These are phyloP conservation scores for Cicer yamashitae DNA, from an alignment of 306 rosid species.

Conservation along the genomic window DNA sequence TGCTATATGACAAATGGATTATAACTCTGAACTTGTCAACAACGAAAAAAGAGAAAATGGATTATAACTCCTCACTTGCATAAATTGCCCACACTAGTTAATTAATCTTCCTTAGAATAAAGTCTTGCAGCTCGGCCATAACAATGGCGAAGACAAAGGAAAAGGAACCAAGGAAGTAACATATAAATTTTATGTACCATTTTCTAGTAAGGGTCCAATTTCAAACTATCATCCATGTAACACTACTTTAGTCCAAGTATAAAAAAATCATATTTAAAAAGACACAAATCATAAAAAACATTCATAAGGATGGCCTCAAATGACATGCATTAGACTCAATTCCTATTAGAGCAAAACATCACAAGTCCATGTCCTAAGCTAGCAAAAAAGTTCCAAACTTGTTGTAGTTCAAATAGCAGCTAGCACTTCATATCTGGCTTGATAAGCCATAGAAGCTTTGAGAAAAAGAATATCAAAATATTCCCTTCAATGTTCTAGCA, in stretches of 20 bases:
- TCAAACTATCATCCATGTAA: neutral
- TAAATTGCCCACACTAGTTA: neutral
- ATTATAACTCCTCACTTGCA: neutral
- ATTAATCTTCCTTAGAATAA: neutral
- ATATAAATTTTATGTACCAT: too few relatives aligned
- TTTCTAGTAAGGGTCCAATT: too few relatives aligned
- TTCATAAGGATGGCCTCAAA: neutral
- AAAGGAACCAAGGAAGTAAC: neutral
- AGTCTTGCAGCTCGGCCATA: neutral
- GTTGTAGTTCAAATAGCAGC: constrained; percentile 18
- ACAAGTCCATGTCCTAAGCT: neutral
- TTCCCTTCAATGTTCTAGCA: constrained; percentile 10
- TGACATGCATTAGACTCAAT: neutral
- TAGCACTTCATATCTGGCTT: constrained; percentile 26
- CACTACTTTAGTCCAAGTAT: constrained; percentile 1
- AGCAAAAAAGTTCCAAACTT: neutral
- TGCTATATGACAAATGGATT: too few relatives aligned
- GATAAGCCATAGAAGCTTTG: neutral
- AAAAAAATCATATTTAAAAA: constrained; percentile 1
- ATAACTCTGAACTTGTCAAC: too few relatives aligned
- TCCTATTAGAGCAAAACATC: constrained; percentile 8
- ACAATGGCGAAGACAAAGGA: too few relatives aligned
- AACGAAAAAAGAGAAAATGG: too few relatives aligned
- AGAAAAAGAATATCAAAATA: constrained; percentile 14
- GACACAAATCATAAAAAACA: constrained; percentile 6